These are phyloP conservation scores for Colletotrichum neosansevieriae DNA, from an alignment of 2,329 filamentous ascomycete genomes.

Conservation along the genomic window DNA sequence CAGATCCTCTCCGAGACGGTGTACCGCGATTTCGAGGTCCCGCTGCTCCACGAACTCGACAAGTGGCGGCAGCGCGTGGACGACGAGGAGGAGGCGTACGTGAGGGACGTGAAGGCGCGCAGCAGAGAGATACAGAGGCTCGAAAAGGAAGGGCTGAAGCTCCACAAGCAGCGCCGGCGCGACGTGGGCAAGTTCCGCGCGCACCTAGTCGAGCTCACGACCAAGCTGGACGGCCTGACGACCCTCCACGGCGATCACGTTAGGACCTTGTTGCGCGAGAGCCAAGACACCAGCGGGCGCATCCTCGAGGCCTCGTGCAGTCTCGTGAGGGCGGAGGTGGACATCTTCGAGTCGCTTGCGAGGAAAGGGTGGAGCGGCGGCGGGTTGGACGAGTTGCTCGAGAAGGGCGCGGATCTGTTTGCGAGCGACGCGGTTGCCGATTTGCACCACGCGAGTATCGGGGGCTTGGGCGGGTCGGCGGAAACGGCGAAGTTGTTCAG, in stretches of 20 bases:
- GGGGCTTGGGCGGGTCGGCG: conserved; percentile 49
- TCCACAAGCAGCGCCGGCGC: conserved; percentile 69
- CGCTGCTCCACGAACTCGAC: conserved; percentile 76
- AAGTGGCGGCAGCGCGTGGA: conserved; percentile 73
- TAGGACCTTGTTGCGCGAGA: conserved; percentile 69
- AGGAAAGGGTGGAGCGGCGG: conserved; percentile 77
- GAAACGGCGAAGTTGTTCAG: conserved; percentile 68
- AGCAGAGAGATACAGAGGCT: conserved; percentile 71
- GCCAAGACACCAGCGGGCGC: conserved; percentile 71
- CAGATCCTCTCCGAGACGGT: conserved; percentile 78
- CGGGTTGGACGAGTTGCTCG: conserved; percentile 74
- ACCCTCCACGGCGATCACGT: conserved; percentile 71
- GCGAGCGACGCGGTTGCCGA: conserved; percentile 55
- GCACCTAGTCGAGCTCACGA: conserved; percentile 73
- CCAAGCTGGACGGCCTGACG: conserved; percentile 72
- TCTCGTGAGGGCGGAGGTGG: conserved; percentile 75
- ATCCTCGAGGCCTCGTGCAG: conserved; percentile 75
- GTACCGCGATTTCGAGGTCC: conserved; percentile 76
- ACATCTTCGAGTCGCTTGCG: conserved; percentile 76
- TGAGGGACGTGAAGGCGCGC: conserved; percentile 65
- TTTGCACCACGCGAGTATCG: conserved; percentile 41
- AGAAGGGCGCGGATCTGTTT: conserved; percentile 73
- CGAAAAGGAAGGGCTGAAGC: conserved; percentile 73
- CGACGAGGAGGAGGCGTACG: conserved; percentile 73
- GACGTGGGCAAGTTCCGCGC: conserved; percentile 73